Conservation (phyloP, 2,329 filamentous ascomycete genomes). For the Claviceps monticola region DNA sequence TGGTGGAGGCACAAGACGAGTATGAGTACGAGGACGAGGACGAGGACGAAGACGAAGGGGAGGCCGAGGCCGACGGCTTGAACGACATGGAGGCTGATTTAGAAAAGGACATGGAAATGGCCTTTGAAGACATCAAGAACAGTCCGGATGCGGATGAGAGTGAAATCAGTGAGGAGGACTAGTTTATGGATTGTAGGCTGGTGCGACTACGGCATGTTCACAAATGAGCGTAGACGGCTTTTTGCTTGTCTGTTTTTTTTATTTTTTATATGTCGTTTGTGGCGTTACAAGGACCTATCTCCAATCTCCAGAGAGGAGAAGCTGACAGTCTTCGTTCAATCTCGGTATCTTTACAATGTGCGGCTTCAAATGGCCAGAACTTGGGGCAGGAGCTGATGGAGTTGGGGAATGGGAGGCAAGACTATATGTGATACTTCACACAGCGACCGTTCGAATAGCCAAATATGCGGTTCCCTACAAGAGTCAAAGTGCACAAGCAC, state of each 20-base stretch:
- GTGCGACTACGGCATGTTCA: not conserved
- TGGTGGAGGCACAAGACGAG: conserved; percentile 8
- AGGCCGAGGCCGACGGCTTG: conserved; percentile 1
- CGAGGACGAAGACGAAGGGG: conserved; percentile 13
- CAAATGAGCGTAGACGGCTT: not conserved
- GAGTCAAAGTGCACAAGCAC: no score
- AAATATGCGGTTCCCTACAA: no score
- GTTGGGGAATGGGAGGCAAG: no score
- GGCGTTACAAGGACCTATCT: no score
- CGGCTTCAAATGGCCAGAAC: no score
- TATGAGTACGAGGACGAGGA: not conserved
- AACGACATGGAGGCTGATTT: conserved; percentile 23
- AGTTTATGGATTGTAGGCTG: not conserved
- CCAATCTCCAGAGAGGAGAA: no score
- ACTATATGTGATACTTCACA: no score
- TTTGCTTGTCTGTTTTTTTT: not conserved
- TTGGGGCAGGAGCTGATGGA: no score
- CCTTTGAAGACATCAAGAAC: conserved; percentile 38
- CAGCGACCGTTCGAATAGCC: no score
- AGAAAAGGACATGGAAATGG: conserved; percentile 40
- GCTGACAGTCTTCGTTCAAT: no score
- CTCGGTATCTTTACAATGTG: no score
- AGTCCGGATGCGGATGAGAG: conserved; percentile 39
- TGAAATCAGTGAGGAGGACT: conserved; percentile 55
- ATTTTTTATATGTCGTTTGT: no score